Evolutionary conservation across 1,284 basidiomycete species (phyloP).

Genomic region (Puccinia brachypodii): DNA sequence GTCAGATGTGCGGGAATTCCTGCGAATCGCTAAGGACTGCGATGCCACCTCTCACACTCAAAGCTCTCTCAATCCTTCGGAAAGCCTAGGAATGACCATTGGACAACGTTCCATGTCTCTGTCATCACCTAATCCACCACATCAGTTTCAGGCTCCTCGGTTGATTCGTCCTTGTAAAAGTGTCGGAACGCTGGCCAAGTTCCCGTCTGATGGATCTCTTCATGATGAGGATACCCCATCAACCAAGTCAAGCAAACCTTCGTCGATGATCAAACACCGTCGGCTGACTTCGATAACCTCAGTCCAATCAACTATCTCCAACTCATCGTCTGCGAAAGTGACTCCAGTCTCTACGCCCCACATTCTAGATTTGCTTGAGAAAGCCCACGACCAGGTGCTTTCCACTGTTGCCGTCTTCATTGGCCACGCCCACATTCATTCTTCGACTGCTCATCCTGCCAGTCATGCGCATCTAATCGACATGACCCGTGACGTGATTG

Average conservation of each 20-base stretch:
- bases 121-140: not conserved
- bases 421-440: constrained; percentile 91
- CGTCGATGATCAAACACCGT: constrained; percentile 58
- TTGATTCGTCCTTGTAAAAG: constrained; percentile 24
- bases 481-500: constrained; percentile 86
- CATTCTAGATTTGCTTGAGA: constrained; percentile 67
- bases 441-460: constrained; percentile 80
- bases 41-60: not conserved
- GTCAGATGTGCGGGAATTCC: constrained; percentile 56
- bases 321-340: constrained; percentile 65
- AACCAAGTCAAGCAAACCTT: constrained; percentile 60
- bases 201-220: not conserved
- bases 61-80: not conserved
- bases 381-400: constrained; percentile 81
- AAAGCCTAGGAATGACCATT: not conserved
- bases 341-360: constrained; percentile 60
- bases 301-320: constrained; percentile 62
- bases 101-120: constrained; percentile 21
- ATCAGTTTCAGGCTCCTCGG: not conserved
- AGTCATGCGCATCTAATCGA: constrained; percentile 91
- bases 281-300: constrained; percentile 64
- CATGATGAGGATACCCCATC: constrained; percentile 54
- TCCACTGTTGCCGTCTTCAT: constrained; percentile 96
- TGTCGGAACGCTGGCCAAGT: not conserved
- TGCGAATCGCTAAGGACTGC: constrained; percentile 1